Conservation (phyloP, 129 eudicot species). For the Calendula officinalis region DNA sequence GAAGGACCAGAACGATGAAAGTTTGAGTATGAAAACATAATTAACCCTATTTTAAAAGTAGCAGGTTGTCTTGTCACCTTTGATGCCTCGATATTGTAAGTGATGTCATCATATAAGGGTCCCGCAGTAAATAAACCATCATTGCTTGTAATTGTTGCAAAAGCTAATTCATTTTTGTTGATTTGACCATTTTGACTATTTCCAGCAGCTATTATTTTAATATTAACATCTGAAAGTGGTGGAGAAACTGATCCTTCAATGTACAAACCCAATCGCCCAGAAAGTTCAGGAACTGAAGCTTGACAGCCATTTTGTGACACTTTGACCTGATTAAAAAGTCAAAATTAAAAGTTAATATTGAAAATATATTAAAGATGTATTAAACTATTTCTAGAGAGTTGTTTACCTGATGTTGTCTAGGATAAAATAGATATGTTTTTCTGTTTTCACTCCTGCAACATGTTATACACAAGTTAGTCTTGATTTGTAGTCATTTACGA, state of each 20-base stretch:
- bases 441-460: constrained; percentile 51
- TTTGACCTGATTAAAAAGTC: constrained; percentile 47
- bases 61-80: constrained; percentile 52
- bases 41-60: background rate
- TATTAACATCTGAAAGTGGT: constrained; percentile 74
- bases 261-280: constrained; percentile 82
- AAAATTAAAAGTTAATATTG: background rate
- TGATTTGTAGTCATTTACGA: background rate
- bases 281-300: constrained; percentile 60
- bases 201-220: constrained; percentile 63
- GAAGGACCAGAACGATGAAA: too few species aligned
- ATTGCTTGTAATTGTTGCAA: constrained; percentile 58
- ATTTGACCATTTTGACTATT: constrained; percentile 60
- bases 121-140: constrained; percentile 80
- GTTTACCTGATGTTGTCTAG: constrained; percentile 71
- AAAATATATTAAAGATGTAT: constrained; percentile 19
- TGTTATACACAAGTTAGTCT: constrained; percentile 20
- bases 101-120: constrained; percentile 88
- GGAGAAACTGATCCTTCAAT: constrained; percentile 97
- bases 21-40: background rate
- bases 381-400: constrained; percentile 4
- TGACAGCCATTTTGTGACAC: constrained; percentile 76
- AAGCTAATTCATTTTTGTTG: constrained; percentile 64
- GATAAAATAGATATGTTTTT: constrained; percentile 72
- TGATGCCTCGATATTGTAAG: constrained; percentile 77